Base-by-base conservation (phyloP, 345 rosid species). In the Arabidopsis arenosa region DNA sequence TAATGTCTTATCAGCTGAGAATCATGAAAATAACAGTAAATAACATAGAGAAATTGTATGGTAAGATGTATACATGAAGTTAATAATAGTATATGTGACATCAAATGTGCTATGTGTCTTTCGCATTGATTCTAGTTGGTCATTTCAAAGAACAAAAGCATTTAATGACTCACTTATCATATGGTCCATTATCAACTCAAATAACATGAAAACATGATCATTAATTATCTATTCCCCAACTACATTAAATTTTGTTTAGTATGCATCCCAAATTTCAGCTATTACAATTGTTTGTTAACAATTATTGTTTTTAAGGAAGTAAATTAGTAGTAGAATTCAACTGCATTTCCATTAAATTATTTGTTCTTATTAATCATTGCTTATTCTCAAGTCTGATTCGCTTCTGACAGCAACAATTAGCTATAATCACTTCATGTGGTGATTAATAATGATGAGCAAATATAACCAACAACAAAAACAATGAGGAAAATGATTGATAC, bases 71-170 rank as follows among this genome's bases (percentile, higher is more conserved):
- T 35, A 44, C 35, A 45, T 4, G 11, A 5, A 15, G 11, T 49
- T 3, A 13, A n/a, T 47, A 47, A 37, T 7, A 52, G 32, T 54
- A 44, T 48, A 48, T 70, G 71, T 63, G 71, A 76, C 65, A 70
- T 55, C 37, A 66, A 65, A 65, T 78, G 67, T 41, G 63, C 35
- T 26, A 26, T 54, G 51, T 36, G 66, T 17, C 53, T 47, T 45
- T 55, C 36, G 72, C 55, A 65, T 72, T 72, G 68, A 72, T 78
- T 78, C 23, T 40, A 58, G 63, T 32, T 72, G 68, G 81, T 72
- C 63, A 57, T 66, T 64, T 54, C 63, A 78, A 66, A 78, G 51
- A 66, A 72, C 67, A 58, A 32, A 57, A 17, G 11, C 68, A 72
- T 66, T 56, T 41, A 66, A 33, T 62, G 47, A 58, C 68, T 40